These are phyloP conservation scores for Cercospora berteroae DNA, from an alignment of 2,329 filamentous ascomycete species.

Conservation along the genomic window DNA sequence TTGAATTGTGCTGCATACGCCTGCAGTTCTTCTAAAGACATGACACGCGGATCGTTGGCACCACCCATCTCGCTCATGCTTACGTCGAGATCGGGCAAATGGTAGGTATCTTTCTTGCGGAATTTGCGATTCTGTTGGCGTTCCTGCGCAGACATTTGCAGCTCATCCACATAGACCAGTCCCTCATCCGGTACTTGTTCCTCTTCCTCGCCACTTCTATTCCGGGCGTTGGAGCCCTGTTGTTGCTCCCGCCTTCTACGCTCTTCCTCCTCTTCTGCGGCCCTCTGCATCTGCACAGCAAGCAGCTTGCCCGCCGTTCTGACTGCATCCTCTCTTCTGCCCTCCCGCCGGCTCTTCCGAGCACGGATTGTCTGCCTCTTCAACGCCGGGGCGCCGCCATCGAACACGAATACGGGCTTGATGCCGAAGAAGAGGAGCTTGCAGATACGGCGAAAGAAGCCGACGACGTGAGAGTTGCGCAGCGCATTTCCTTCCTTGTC, in stretches of 20 bases:
- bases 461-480: constrained; percentile 91
- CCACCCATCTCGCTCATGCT: constrained; percentile 82
- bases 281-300: constrained; percentile 88
- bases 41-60: constrained; percentile 89
- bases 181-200: constrained; percentile 65
- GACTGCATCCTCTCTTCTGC: constrained; percentile 86
- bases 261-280: constrained; percentile 79
- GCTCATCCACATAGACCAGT: constrained; percentile 87
- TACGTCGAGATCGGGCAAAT: constrained; percentile 79
- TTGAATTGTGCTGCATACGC: constrained; percentile 92
- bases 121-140: constrained; percentile 73
- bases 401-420: constrained; percentile 95
- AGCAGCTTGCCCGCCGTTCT: constrained; percentile 87
- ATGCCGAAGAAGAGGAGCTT: constrained; percentile 97
- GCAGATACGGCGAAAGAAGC: constrained; percentile 97
- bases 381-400: constrained; percentile 85
- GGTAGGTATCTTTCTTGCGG: constrained; percentile 89
- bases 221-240: constrained; percentile 23
- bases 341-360: constrained; percentile 77
- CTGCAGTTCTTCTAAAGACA: constrained; percentile 92
- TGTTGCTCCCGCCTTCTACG: constrained; percentile 53
- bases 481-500: constrained; percentile 97
- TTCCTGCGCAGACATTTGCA: constrained; percentile 76
- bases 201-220: constrained; percentile 60
- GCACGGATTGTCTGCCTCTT: constrained; percentile 87